These are phyloP conservation scores for Fusarium mangiferae DNA, from an alignment of 2,329 filamentous ascomycete genomes.

Conservation along the genomic window DNA sequence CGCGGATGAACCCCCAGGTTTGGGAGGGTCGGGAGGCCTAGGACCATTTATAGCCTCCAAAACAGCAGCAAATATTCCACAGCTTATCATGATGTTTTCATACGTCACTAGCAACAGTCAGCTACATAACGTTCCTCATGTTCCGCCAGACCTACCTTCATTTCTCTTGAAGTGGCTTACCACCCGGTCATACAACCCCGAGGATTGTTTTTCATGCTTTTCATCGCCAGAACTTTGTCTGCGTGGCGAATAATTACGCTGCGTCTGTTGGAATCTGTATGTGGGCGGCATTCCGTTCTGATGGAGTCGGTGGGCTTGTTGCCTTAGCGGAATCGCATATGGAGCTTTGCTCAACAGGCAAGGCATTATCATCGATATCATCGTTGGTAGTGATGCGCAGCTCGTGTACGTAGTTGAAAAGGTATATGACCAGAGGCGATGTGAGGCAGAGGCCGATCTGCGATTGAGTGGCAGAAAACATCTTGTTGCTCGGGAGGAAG, in stretches of 20 bases:
- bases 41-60: rapidly evolving
- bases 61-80: not conserved
- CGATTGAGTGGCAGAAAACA: not conserved
- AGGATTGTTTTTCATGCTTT: rapidly evolving
- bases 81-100: no score
- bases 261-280: not conserved
- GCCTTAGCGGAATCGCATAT: not conserved
- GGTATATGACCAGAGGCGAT: rapidly evolving
- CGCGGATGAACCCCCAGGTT: not conserved
- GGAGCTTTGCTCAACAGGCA: not conserved
- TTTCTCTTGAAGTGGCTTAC: not conserved
- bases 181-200: rapidly evolving
- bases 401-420: not conserved
- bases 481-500: not conserved
- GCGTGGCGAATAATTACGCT: not conserved
- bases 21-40: not conserved
- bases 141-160: not conserved
- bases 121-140: rapidly evolving
- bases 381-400: rapidly evolving
- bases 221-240: not conserved
- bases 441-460: no score
- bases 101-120: not conserved
- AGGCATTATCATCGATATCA: not conserved
- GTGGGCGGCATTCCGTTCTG: not conserved
- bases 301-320: not conserved